Evolutionary conservation across 345 rosid genomes (phyloP).

Genomic region (Eucalyptus sp.): DNA sequence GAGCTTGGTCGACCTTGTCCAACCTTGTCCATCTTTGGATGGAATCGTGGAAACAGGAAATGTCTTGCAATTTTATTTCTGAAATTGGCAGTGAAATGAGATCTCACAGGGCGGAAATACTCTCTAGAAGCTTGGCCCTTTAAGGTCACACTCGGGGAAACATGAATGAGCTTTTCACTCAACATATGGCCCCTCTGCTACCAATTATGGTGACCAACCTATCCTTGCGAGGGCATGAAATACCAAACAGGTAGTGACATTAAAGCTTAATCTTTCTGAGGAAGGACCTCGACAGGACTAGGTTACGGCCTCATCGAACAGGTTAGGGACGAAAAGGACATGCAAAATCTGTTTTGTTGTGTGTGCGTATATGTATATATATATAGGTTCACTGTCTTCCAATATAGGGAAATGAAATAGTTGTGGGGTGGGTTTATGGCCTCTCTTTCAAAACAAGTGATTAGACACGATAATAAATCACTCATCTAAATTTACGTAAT

Average conservation of each 20-base stretch:
- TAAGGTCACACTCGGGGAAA: neutral
- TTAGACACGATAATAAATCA: neutral
- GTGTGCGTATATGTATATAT: fast-evolving
- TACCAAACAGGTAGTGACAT: neutral
- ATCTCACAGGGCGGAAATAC: neutral
- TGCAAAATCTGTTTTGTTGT: neutral
- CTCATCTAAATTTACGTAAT: neutral
- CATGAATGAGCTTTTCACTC: neutral
- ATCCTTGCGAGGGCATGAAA: neutral
- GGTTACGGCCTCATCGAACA: neutral
- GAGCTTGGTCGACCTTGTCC: neutral
- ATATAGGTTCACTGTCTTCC: no score
- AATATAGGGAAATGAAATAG: no score
- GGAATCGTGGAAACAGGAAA: neutral
- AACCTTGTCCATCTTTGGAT: neutral
- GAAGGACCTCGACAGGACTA: neutral
- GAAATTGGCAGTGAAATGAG: neutral
- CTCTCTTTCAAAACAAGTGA: neutral
- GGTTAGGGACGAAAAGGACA: neutral
- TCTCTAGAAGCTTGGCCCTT: neutral
- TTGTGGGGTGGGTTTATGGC: no score
- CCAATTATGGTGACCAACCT: neutral
- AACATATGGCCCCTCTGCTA: neutral
- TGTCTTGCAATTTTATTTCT: neutral
- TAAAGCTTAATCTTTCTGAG: neutral